Evolutionary conservation across 2,329 filamentous ascomycete genomes (phyloP).

Genomic region (Coniosporium tulheliwenetii): DNA sequence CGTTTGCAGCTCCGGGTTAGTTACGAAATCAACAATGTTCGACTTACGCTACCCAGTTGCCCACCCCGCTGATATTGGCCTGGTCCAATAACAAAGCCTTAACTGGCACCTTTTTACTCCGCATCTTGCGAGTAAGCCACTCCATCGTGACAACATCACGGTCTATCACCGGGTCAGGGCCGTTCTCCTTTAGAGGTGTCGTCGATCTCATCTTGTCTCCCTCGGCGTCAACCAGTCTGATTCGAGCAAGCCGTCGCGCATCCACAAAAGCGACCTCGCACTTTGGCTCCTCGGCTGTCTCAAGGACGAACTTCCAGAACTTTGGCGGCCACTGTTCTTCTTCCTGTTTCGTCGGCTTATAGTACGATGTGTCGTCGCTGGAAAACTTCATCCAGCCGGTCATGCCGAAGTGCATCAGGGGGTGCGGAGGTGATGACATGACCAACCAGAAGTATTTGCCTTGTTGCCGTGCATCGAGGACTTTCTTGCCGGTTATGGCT

Average conservation of each 20-base stretch:
- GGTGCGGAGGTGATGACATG: constrained; percentile 63
- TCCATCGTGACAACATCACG: constrained; percentile 58
- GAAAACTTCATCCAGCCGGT: constrained; percentile 78
- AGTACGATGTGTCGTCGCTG: constrained; percentile 63
- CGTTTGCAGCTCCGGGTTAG: constrained; percentile 1
- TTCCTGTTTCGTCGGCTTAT: constrained; percentile 44
- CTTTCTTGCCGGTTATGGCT: constrained; percentile 59
- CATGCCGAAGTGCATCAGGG: constrained; percentile 40
- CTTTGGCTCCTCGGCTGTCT: constrained; percentile 44
- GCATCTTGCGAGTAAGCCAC: constrained; percentile 59
- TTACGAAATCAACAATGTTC: background rate
- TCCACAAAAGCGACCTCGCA: constrained; percentile 66
- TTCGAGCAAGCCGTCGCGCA: constrained; percentile 58
- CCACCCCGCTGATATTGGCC: constrained; percentile 75
- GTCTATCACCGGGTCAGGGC: constrained; percentile 82
- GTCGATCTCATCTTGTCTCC: constrained; percentile 60
- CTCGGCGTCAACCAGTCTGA: constrained; percentile 69
- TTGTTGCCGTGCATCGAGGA: constrained; percentile 59
- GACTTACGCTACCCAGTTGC: constrained; percentile 77
- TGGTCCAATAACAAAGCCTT: constrained; percentile 86
- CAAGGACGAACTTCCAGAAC: constrained; percentile 74
- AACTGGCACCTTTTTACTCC: constrained; percentile 65
- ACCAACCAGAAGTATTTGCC: constrained; percentile 97
- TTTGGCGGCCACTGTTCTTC: constrained; percentile 67
- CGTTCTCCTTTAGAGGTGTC: constrained; percentile 76